A percentile compares a stretch with the other conserved stretches of the same genome.
Evolutionary conservation across 2,329 filamentous ascomycete genomes (phyloP).

Genomic region (Calonectria hawksworthii): DNA sequence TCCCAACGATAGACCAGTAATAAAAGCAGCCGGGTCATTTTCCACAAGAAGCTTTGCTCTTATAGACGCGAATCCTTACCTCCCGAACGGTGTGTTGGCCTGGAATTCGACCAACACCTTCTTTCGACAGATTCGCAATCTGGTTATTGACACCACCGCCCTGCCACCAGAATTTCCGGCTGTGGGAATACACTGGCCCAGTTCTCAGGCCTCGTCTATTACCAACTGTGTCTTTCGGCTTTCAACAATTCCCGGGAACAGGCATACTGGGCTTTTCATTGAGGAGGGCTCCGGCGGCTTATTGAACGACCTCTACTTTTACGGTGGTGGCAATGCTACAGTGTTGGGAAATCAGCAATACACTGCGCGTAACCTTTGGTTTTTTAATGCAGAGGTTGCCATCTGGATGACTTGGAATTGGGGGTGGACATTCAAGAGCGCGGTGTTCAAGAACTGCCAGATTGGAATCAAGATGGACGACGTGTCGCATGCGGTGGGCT

Average conservation of each 20-base stretch:
- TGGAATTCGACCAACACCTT: slow-evolving; percentile 72
- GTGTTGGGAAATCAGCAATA: slow-evolving; percentile 78
- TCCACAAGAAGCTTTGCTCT: slow-evolving; percentile 56
- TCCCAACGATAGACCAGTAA: slow-evolving; percentile 68
- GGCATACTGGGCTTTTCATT: slow-evolving; percentile 72
- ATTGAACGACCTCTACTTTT: slow-evolving; percentile 78
- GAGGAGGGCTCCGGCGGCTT: slow-evolving; percentile 76
- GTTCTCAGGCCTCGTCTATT: slow-evolving; percentile 73
- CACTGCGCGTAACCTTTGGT: slow-evolving; percentile 77
- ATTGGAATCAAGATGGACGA: slow-evolving; percentile 77
- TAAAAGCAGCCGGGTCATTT: slow-evolving; percentile 68
- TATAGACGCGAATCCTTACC: slow-evolving; percentile 64
- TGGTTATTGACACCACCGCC: slow-evolving; percentile 67
- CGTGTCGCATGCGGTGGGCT: slow-evolving; percentile 73
- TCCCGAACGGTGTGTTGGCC: slow-evolving; percentile 53
- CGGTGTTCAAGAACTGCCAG: slow-evolving; percentile 73
- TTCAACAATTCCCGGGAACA: slow-evolving; percentile 59
- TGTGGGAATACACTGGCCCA: slow-evolving; percentile 76
- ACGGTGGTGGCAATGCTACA: slow-evolving; percentile 74
- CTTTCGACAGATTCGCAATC: slow-evolving; percentile 70
- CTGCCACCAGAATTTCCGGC: slow-evolving; percentile 61
- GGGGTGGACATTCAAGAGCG: slow-evolving; percentile 80
- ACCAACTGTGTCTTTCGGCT: slow-evolving; percentile 71
- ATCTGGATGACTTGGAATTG: slow-evolving; percentile 83
- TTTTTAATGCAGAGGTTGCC: slow-evolving; percentile 75